Evolutionary conservation across 192 early-diverging fungal species (phyloP).

Genomic region (Coemansia sp.): DNA sequence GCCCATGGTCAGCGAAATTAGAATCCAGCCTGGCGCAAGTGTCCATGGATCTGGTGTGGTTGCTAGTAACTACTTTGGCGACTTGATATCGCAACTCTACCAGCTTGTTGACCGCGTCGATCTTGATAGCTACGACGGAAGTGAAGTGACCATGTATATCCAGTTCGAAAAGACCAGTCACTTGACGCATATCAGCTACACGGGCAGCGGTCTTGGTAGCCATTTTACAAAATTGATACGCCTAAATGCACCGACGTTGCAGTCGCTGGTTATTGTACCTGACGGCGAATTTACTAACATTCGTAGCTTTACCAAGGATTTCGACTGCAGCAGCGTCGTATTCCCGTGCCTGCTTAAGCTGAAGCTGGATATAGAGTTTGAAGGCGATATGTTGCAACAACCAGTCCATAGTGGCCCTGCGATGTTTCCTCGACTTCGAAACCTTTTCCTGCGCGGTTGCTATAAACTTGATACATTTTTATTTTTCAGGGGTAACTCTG

Average conservation of each 20-base stretch:
- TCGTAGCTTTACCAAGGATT: not conserved
- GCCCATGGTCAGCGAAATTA: not conserved
- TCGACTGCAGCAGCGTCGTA: not conserved
- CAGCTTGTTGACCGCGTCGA: not conserved
- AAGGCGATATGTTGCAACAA: not conserved
- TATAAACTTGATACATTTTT: conserved; percentile 4
- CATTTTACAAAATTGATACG: not conserved
- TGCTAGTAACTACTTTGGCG: not conserved
- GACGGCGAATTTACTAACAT: not conserved
- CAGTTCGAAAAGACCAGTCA: not conserved
- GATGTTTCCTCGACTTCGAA: conserved; percentile 8
- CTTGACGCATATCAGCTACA: not conserved
- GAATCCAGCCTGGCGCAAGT: not conserved
- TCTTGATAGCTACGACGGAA: not conserved
- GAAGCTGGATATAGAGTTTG: not conserved
- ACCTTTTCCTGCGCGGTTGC: not conserved
- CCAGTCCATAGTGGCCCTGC: not conserved
- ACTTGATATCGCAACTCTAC: not conserved
- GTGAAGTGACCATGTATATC: not conserved
- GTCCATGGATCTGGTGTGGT: not conserved
- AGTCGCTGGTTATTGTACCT: not conserved
- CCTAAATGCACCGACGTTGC: not conserved
- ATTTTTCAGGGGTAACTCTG: conserved; percentile 11
- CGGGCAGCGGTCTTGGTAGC: no score
- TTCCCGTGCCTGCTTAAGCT: conserved; percentile 6